Evolutionary conservation across 306 rosid species (phyloP).

Genomic region (Mimosa pudica): DNA sequence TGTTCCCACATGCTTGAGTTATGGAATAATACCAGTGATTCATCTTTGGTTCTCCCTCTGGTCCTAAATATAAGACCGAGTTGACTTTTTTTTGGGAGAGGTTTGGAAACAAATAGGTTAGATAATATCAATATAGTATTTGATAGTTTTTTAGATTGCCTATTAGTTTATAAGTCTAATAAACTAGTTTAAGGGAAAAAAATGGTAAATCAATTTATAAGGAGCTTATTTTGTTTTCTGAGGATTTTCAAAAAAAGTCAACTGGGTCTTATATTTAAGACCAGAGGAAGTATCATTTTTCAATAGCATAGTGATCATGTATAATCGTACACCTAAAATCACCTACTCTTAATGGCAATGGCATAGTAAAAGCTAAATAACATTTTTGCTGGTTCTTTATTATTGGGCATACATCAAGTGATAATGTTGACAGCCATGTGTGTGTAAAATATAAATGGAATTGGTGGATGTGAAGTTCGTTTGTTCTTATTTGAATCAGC

Average conservation of each 20-base stretch:
- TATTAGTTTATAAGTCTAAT: too few species aligned
- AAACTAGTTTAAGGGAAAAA: too few species aligned
- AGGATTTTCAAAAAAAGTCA: too few species aligned
- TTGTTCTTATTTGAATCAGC: constrained; percentile 11
- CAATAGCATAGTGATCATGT: background rate
- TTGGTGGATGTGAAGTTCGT: background rate
- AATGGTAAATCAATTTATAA: too few species aligned
- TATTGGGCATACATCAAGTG: background rate
- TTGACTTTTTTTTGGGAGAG: too few species aligned
- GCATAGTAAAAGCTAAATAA: background rate
- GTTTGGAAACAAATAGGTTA: too few species aligned
- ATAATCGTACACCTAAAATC: background rate
- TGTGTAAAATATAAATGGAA: background rate
- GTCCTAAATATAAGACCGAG: too few species aligned
- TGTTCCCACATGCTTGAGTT: background rate
- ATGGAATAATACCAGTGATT: background rate
- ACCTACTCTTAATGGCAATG: background rate
- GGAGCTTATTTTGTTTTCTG: too few species aligned
- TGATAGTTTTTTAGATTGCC: too few species aligned
- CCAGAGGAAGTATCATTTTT: background rate
- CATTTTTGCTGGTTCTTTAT: background rate
- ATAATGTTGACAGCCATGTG: background rate
- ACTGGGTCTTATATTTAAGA: too few species aligned
- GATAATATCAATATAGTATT: too few species aligned
- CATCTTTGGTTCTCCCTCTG: too few species aligned